These are phyloP conservation scores for Podosphaera xanthii DNA, from an alignment of 2,329 filamentous ascomycete species.

Conservation along the genomic window DNA sequence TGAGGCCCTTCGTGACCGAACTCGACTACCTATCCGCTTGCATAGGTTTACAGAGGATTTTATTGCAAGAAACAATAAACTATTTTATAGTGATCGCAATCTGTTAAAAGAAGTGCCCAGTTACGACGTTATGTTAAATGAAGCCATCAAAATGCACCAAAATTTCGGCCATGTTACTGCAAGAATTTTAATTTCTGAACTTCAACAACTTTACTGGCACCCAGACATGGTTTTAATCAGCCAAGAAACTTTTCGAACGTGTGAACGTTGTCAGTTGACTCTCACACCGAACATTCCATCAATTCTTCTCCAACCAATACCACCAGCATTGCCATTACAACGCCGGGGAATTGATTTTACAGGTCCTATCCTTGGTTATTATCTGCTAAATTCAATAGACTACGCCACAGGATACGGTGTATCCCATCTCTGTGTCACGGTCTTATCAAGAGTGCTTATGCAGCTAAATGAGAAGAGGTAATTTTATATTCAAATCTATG, in stretches of 20 bases:
- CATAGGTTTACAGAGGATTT: neutral
- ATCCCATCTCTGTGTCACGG: too few species aligned
- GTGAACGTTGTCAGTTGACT: neutral
- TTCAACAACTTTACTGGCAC: neutral
- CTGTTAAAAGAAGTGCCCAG: neutral
- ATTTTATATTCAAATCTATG: too few species aligned
- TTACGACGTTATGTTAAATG: neutral
- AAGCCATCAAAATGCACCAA: neutral
- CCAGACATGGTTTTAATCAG: neutral
- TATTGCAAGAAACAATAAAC: neutral
- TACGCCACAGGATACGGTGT: neutral
- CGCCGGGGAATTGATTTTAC: conserved; percentile 1
- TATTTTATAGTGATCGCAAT: neutral
- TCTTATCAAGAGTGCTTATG: too few species aligned
- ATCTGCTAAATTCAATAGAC: neutral
- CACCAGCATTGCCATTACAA: neutral
- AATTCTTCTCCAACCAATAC: neutral
- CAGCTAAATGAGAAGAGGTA: too few species aligned
- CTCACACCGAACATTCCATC: neutral
- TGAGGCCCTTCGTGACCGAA: neutral
- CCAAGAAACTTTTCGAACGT: neutral
- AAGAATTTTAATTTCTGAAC: neutral
- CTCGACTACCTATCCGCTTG: neutral
- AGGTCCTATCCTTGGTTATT: neutral
- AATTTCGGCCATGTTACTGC: neutral